Evolutionary conservation across 225 moss, liverwort and hornwort species (phyloP), one percentile per base, ranked within the genome.

Genomic region (Straminergon stramineum): DNA sequence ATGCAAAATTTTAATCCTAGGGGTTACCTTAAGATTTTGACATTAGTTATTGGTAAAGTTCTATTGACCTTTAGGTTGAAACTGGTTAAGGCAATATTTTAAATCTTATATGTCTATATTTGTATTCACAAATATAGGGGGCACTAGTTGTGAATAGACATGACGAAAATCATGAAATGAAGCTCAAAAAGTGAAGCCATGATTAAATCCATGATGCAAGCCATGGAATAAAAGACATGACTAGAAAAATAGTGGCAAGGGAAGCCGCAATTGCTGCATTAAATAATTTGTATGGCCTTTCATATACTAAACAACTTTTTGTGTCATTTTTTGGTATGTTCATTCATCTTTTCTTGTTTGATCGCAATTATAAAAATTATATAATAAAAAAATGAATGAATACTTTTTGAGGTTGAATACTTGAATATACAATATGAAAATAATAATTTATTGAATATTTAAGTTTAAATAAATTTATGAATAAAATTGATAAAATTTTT

Each of bases 141-240:
- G 17, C 4, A 45, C 1, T 48, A 48, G 30, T 11, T 11, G 11
- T 30, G 1, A 75, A 74, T 45, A 48, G 10, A 27, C 45, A 45
- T 17, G 3, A 74, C 17, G 0, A 28, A 43, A 45, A 74, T 45
- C 6, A 43, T 74, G 74, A 45, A 74, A 74, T 74, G 16, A 45
- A 74, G 11, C 5, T 45, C 5, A 30, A 30, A 43, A 30, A 45
- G n/a, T 48, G 3, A 45, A 45, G 17, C 30, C 1, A 17, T 0
- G 0, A 74, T 3, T 30, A 0, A 43, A 74, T 1, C 10, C 3
- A 45, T 0, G 1, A 0, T 6, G 10, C 9, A 45, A 43, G 10
- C 2, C 15, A 43, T 74, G 1, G 17, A 45, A 45, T 74, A 10
- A 74, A 43, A 73, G 9, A 5, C 8, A 71, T 1, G 2, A 73